Percentiles rank a stretch among this genome's conserved stretches.
Conservation (phyloP, 2,329 filamentous ascomycete species). For the Seiridium cupressi region DNA sequence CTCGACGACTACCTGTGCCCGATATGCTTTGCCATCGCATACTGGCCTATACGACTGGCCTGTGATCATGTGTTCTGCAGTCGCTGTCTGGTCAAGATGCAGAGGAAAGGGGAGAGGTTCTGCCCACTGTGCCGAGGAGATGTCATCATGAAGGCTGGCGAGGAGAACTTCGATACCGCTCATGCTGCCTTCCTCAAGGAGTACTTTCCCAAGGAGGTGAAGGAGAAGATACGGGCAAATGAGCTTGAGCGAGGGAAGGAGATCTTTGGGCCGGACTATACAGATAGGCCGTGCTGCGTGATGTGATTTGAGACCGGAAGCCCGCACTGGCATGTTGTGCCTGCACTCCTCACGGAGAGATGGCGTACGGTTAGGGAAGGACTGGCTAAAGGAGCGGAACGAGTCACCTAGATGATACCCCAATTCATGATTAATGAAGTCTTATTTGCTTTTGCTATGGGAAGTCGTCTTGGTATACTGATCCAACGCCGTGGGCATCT, state of each 20-base stretch:
- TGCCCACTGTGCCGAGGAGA: conserved; percentile 77
- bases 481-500: not conserved
- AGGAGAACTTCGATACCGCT: conserved; percentile 68
- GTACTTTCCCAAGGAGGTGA: conserved; percentile 72
- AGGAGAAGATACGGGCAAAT: conserved; percentile 67
- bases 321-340: too few relatives aligned
- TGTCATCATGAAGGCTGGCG: conserved; percentile 68
- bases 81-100: conserved; percentile 77
- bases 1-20: conserved; percentile 84
- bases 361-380: not conserved
- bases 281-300: conserved; percentile 54
- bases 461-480: not conserved
- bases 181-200: conserved; percentile 68
- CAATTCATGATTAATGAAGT: not conserved
- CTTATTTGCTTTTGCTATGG: not conserved
- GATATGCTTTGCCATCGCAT: conserved; percentile 76
- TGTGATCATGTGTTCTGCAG: conserved; percentile 84
- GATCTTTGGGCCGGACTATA: conserved; percentile 66
- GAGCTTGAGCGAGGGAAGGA: conserved; percentile 74
- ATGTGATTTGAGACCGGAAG: conserved; percentile 43
- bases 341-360: not conserved
- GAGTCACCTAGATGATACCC: not conserved
- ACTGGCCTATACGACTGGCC: conserved; percentile 73
- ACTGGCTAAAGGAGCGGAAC: not conserved
- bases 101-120: conserved; percentile 63